These are phyloP conservation scores for Trametes cubensis DNA, from an alignment of 768 basidiomycete genomes.

Conservation along the genomic window DNA sequence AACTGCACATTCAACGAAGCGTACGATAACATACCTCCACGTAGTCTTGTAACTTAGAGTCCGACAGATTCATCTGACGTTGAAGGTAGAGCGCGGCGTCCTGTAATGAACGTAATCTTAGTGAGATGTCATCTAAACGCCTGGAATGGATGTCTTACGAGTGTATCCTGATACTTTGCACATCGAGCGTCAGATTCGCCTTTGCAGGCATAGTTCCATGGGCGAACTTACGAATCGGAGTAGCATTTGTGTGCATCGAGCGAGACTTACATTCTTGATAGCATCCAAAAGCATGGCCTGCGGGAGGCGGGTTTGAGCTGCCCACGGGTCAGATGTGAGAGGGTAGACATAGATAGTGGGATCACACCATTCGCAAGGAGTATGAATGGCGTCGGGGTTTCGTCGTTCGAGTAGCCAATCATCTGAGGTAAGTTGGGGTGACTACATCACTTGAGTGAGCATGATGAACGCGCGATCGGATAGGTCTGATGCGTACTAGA, in stretches of 20 bases:
- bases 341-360: background rate
- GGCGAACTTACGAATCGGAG: constrained; percentile 36
- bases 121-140: background rate
- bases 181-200: background rate
- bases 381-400: constrained; percentile 51
- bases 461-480: background rate
- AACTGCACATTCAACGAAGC: no score
- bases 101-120: constrained; percentile 30
- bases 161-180: constrained; percentile 45
- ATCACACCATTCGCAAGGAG: constrained; percentile 50
- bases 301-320: constrained; percentile 48
- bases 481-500: constrained; percentile 42
- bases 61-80: constrained; percentile 43
- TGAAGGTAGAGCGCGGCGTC: constrained; percentile 49
- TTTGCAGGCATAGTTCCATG: constrained; percentile 9
- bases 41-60: constrained; percentile 48
- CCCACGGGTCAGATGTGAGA: no score
- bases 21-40: constrained; percentile 41
- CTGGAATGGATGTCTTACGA: constrained; percentile 30
- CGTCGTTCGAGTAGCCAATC: constrained; percentile 50
- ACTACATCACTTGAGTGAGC: constrained; percentile 24
- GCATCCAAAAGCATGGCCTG: constrained; percentile 42
- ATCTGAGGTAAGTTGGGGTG: constrained; percentile 59
- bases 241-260: constrained; percentile 40
- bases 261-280: constrained; percentile 41